Evolutionary conservation across 352 stramenopile genomes (phyloP).

Genomic region (Pythium apleroticum): DNA sequence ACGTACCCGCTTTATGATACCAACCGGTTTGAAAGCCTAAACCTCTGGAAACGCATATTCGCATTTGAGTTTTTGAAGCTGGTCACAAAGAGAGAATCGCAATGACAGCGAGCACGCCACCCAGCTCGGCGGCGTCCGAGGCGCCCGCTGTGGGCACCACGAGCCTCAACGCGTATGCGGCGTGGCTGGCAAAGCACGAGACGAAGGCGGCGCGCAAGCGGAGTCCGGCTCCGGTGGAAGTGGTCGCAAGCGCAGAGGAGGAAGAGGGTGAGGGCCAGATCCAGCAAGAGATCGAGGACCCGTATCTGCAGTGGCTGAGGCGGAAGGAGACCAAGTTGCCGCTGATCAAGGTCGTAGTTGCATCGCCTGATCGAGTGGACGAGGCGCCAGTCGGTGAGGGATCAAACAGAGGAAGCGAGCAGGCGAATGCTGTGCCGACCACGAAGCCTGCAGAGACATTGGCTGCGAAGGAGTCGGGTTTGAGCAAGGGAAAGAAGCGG

Average conservation of each 20-base stretch:
- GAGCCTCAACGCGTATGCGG: constrained; percentile 35
- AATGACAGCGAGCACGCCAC: neutral
- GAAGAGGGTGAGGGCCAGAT: neutral
- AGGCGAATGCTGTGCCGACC: too few relatives aligned
- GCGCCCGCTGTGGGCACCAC: constrained; percentile 2
- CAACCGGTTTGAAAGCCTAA: neutral
- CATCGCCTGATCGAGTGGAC: neutral
- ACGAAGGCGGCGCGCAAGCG: constrained; percentile 16
- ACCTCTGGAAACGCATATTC: constrained; percentile 4
- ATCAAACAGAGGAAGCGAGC: neutral
- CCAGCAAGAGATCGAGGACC: neutral
- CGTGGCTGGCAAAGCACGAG: constrained; percentile 34
- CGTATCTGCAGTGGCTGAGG: constrained; percentile 15
- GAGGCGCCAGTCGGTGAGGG: neutral
- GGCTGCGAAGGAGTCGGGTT: neutral
- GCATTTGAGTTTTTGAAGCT: constrained; percentile 32
- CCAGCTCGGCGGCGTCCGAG: neutral
- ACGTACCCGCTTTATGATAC: neutral
- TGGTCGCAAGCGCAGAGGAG: neutral
- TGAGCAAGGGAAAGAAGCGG: constrained; percentile 9
- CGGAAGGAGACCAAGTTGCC: constrained; percentile 26
- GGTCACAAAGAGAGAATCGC: neutral
- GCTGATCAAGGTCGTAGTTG: constrained; percentile 9
- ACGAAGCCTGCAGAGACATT: too few relatives aligned
- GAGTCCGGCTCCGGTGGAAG: neutral